A percentile compares a stretch with the other conserved stretches of the same genome.
Conservation (phyloP, 169 alveolate species). For the Plasmodium fragile region DNA sequence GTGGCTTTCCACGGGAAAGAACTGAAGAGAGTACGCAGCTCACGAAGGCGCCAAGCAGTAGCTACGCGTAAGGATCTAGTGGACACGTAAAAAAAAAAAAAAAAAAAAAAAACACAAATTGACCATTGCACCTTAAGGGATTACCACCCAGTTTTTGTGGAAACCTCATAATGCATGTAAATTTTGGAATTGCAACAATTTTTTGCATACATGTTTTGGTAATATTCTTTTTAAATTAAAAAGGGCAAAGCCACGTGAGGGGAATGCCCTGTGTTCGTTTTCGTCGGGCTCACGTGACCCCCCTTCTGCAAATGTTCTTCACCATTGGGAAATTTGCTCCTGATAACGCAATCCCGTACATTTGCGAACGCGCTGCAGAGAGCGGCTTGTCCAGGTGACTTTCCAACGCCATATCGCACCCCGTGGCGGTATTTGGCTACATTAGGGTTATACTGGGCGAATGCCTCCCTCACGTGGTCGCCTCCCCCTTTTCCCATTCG, state of each 20-base stretch:
- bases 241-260: not conserved
- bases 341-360: not conserved
- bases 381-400: not conserved
- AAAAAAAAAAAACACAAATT: not conserved
- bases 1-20: not conserved
- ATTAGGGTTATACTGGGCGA: not conserved
- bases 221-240: not conserved
- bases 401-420: not conserved
- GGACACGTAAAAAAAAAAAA: not conserved
- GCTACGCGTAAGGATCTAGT: not conserved
- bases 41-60: not conserved
- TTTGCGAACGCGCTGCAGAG: not conserved
- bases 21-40: not conserved
- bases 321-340: not conserved
- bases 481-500: not conserved
- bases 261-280: not conserved
- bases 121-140: not conserved
- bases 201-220: not conserved
- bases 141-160: not conserved
- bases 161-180: not conserved
- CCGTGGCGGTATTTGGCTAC: not conserved
- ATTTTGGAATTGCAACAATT: not conserved
- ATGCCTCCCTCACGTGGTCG: not conserved
- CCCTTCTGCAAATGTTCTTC: not conserved
- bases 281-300: not conserved